Conservation (phyloP, 163 green algal genomes). For the Scenedesmus sp. region DNA sequence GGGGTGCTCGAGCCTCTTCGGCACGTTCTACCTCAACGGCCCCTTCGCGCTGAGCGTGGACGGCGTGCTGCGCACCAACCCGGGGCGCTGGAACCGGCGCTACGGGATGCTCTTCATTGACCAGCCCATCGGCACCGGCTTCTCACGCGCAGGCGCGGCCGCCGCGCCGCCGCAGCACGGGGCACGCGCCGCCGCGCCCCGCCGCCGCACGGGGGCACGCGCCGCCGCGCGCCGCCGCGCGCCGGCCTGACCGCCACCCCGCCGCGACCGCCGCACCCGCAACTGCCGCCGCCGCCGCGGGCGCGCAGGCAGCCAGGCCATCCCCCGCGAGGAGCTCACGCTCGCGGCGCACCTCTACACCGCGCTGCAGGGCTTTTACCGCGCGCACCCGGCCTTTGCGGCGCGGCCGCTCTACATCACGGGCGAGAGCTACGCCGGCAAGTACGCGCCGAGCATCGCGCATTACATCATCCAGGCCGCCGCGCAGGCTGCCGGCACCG, state of each 20-base stretch:
- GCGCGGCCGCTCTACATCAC: slow-evolving; percentile 57
- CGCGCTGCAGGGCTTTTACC: slow-evolving; percentile 61
- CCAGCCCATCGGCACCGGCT: slow-evolving; percentile 95
- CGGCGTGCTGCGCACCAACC: slow-evolving; percentile 38
- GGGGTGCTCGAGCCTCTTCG: slow-evolving; percentile 64
- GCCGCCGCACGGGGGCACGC: too few relatives aligned
- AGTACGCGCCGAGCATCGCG: slow-evolving; percentile 65
- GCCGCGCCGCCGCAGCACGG: background rate
- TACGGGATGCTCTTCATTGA: slow-evolving; percentile 88
- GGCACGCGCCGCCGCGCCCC: too few relatives aligned
- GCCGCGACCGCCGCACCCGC: too few relatives aligned
- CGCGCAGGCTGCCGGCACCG: slow-evolving; percentile 43
- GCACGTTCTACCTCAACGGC: slow-evolving; percentile 47
- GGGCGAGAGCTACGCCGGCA: slow-evolving; percentile 64
- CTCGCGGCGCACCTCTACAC: slow-evolving; percentile 60
- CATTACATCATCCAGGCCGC: slow-evolving; percentile 64
- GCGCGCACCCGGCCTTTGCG: slow-evolving; percentile 23
- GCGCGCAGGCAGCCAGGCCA: slow-evolving; percentile 45
- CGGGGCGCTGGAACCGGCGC: slow-evolving; percentile 65
- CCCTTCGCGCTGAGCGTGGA: slow-evolving; percentile 8
- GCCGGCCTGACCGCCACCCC: too few relatives aligned
- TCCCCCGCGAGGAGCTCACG: slow-evolving; percentile 57
- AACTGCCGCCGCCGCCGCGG: too few relatives aligned
- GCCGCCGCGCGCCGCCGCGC: too few relatives aligned
- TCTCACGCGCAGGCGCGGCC: slow-evolving; percentile 56